Conservation (phyloP, 352 stramenopile genomes). For the Globisporangium camurandrum region DNA sequence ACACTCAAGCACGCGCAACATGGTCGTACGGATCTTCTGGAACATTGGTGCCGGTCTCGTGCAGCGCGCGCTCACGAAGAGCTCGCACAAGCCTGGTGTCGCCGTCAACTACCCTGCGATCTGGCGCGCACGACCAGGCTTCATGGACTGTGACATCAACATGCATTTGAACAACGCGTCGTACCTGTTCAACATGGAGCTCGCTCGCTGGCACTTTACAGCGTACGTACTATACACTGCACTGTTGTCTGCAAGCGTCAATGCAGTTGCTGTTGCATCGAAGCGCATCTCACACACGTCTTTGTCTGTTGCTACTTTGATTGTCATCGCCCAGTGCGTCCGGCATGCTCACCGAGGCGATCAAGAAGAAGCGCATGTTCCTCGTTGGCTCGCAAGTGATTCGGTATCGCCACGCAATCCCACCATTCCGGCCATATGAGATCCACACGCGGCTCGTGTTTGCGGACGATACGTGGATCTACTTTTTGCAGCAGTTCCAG, state of each 20-base stretch:
- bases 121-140: constrained; percentile 50
- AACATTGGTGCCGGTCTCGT: constrained; percentile 52
- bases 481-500: constrained; percentile 53
- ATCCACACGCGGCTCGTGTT: constrained; percentile 46
- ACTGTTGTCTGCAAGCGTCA: neutral
- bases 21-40: constrained; percentile 69
- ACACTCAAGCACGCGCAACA: no score
- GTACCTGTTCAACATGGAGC: constrained; percentile 80
- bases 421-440: constrained; percentile 50
- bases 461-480: constrained; percentile 55
- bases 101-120: constrained; percentile 57
- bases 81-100: constrained; percentile 36
- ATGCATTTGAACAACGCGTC: constrained; percentile 84
- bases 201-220: constrained; percentile 77
- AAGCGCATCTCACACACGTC: neutral
- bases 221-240: constrained; percentile 28
- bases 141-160: constrained; percentile 81
- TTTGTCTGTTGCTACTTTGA: no score
- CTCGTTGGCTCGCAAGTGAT: constrained; percentile 53
- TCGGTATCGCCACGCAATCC: constrained; percentile 52
- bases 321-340: no score
- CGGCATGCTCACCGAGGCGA: constrained; percentile 38
- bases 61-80: constrained; percentile 49
- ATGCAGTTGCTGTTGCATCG: neutral
- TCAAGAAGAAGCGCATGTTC: constrained; percentile 62